Evolutionary conservation across 1,284 basidiomycete genomes (phyloP).

Genomic region (Polyporus tsugae): DNA sequence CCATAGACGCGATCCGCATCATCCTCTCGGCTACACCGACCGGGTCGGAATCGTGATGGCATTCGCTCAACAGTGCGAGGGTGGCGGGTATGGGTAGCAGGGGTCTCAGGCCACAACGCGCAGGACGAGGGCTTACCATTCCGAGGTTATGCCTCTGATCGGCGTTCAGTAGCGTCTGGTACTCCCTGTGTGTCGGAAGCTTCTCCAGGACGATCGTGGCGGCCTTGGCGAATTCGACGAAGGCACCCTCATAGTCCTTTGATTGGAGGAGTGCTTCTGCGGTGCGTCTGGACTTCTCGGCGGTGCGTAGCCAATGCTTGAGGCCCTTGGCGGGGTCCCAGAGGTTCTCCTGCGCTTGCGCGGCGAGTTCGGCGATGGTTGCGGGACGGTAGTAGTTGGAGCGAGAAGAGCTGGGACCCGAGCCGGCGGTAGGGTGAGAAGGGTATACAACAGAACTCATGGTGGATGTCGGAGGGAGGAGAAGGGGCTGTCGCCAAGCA

Average conservation of each 20-base stretch:
- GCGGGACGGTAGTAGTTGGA: slow-evolving; percentile 36
- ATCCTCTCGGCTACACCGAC: slow-evolving; percentile 5
- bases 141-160: slow-evolving; percentile 61
- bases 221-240: slow-evolving; percentile 65
- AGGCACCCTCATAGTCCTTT: slow-evolving; percentile 64
- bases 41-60: background rate
- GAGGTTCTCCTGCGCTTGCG: slow-evolving; percentile 52
- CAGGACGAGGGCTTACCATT: slow-evolving; percentile 49
- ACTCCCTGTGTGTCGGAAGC: slow-evolving; percentile 64
- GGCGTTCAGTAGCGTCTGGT: slow-evolving; percentile 50
- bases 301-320: slow-evolving; percentile 62
- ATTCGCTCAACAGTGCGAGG: background rate
- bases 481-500: slow-evolving; percentile 14
- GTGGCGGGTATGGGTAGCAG: background rate
- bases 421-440: slow-evolving; percentile 17
- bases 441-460: slow-evolving; percentile 37
- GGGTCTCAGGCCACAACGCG: background rate
- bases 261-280: slow-evolving; percentile 50
- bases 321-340: slow-evolving; percentile 59
- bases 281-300: slow-evolving; percentile 59
- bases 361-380: slow-evolving; percentile 66
- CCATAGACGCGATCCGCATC: slow-evolving; percentile 8
- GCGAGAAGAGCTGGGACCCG: slow-evolving; percentile 25
- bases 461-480: slow-evolving; percentile 22
- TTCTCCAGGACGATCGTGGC: slow-evolving; percentile 72